These are phyloP conservation scores for Lodderomyces parapsilosis DNA, from an alignment of 1,139 yeast species.

Conservation along the genomic window DNA sequence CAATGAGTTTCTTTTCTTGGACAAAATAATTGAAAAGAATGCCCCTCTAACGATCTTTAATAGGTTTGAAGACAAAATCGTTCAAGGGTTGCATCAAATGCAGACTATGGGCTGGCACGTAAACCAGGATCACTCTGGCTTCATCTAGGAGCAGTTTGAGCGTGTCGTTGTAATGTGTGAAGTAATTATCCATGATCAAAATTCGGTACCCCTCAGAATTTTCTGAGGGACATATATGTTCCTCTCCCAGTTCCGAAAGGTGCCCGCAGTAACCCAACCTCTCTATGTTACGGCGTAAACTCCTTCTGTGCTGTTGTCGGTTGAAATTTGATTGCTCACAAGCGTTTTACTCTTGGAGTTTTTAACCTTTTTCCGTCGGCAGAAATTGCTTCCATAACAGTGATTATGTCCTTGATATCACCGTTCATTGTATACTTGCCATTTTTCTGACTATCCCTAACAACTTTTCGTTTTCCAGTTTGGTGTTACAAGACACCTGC, in stretches of 20 bases:
- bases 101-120: not conserved
- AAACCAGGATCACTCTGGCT: not conserved
- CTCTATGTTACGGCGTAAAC: not conserved
- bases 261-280: not conserved
- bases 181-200: not conserved
- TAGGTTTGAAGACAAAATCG: not conserved
- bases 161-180: not conserved
- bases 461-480: not conserved
- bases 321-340: too few relatives aligned
- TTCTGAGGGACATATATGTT: not conserved
- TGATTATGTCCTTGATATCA: not conserved
- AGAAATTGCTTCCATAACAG: not conserved
- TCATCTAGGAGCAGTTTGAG: not conserved
- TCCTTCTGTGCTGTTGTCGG: too few relatives aligned
- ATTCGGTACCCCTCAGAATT: not conserved
- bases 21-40: not conserved
- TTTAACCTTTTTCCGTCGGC: not conserved
- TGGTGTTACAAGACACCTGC: not conserved
- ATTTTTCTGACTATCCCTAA: not conserved
- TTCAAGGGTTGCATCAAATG: not conserved
- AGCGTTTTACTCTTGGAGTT: not conserved
- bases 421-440: not conserved
- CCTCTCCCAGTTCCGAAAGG: not conserved
- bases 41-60: not conserved
- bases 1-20: not conserved